A percentile compares a stretch with the other conserved stretches of the same genome.
These are phyloP conservation scores for Anacardium occidentale DNA, from an alignment of 345 rosid genomes.

Conservation along the genomic window DNA sequence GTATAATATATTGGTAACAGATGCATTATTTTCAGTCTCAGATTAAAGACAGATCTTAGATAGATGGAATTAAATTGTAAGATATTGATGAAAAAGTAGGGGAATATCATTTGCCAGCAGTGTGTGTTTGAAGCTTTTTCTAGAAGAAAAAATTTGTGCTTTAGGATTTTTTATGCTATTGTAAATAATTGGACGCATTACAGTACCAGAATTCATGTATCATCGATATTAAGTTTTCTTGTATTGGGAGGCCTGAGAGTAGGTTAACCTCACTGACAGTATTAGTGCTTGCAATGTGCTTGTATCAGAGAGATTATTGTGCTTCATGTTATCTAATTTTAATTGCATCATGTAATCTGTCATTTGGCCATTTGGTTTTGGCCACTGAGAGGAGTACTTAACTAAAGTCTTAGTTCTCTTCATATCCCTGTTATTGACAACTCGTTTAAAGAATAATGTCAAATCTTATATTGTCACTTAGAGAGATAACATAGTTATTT, in stretches of 20 bases:
- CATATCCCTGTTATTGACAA: background rate
- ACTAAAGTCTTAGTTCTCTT: constrained; percentile 8
- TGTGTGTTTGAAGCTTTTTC: background rate
- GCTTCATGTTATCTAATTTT: constrained; percentile 11
- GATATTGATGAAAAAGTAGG: background rate
- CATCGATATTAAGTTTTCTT: background rate
- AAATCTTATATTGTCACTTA: constrained; percentile 5
- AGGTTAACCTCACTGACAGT: background rate
- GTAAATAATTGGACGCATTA: background rate
- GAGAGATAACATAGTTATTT: constrained; percentile 17
- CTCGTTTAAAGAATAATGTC: background rate
- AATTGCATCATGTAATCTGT: background rate
- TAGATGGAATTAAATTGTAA: background rate
- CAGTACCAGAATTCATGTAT: background rate
- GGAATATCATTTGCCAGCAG: background rate
- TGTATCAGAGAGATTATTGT: background rate
- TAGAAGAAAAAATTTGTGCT: background rate
- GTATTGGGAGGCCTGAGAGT: background rate
- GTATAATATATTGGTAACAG: too few species aligned
- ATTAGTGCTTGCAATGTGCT: background rate
- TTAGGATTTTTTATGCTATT: background rate
- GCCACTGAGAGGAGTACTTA: constrained; percentile 6
- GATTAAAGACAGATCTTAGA: background rate
- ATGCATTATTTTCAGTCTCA: background rate
- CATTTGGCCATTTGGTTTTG: background rate